These are phyloP conservation scores for Sisymbrium irio DNA, from an alignment of 345 rosid species.

Conservation along the genomic window DNA sequence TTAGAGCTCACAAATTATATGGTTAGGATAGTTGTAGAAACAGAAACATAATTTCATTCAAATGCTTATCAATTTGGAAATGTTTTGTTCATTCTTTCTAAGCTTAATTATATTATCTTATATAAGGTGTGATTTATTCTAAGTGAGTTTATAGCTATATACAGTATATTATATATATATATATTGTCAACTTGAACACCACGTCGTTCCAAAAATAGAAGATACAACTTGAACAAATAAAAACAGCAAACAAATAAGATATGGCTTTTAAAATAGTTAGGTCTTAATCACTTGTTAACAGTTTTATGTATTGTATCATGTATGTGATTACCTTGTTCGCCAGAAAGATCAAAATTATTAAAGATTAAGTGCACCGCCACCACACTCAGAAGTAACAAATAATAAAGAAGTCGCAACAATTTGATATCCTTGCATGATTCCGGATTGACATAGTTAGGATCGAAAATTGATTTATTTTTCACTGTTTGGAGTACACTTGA, in stretches of 20 bases:
- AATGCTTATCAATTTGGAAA: background rate
- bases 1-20: background rate
- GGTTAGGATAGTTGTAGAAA: background rate
- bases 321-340: background rate
- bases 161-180: background rate
- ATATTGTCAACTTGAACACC: background rate
- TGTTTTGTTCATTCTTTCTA: background rate
- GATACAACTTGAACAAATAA: background rate
- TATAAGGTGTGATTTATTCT: background rate
- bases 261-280: background rate
- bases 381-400: background rate
- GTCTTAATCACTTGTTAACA: background rate
- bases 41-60: background rate
- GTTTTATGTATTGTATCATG: background rate
- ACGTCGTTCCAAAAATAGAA: slow-evolving; percentile 6
- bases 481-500: background rate
- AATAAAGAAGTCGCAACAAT: background rate
- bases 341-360: background rate
- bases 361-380: too few species aligned
- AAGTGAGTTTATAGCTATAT: background rate
- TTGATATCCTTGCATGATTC: background rate
- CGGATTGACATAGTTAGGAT: background rate
- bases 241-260: background rate
- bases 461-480: background rate
- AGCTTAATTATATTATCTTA: background rate